Evolutionary conservation across 257 asterid genomes (phyloP).

Genomic region (Nyctanthes arbortristis): DNA sequence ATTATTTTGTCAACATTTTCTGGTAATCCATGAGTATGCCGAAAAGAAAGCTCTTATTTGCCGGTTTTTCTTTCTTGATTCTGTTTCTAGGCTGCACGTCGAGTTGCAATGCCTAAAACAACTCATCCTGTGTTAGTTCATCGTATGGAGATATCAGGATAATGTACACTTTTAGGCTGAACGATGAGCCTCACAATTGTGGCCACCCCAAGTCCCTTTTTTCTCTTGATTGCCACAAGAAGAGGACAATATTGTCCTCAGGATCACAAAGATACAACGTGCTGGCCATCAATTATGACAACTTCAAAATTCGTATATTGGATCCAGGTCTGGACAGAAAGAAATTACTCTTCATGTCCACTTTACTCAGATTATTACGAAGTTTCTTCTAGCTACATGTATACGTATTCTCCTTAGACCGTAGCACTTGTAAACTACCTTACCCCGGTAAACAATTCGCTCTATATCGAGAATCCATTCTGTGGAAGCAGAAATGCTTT

Average conservation of each 20-base stretch:
- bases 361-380: conserved; percentile 21
- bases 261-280: conserved; percentile 38
- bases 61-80: conserved; percentile 12
- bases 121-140: conserved; percentile 41
- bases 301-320: conserved; percentile 43
- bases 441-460: conserved; percentile 30
- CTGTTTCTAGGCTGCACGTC: conserved; percentile 22
- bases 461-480: conserved; percentile 34
- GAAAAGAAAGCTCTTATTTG: background rate
- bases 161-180: conserved; percentile 53
- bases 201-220: conserved; percentile 29
- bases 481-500: conserved; percentile 41
- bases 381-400: conserved; percentile 19
- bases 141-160: conserved; percentile 50
- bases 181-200: conserved; percentile 38
- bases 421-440: conserved; percentile 40
- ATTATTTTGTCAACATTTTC: conserved; percentile 14
- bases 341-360: conserved; percentile 32
- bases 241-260: conserved; percentile 29
- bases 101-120: conserved; percentile 34
- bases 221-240: conserved; percentile 48
- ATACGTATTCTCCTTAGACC: background rate
- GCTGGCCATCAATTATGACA: conserved; percentile 37
- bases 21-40: conserved; percentile 22
- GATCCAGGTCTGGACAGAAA: conserved; percentile 47